A percentile compares a stretch with the other conserved stretches of the same genome.
These are phyloP conservation scores for Cenchrus americanus DNA, from an alignment of 176 grass and related monocot genomes.

Conservation along the genomic window DNA sequence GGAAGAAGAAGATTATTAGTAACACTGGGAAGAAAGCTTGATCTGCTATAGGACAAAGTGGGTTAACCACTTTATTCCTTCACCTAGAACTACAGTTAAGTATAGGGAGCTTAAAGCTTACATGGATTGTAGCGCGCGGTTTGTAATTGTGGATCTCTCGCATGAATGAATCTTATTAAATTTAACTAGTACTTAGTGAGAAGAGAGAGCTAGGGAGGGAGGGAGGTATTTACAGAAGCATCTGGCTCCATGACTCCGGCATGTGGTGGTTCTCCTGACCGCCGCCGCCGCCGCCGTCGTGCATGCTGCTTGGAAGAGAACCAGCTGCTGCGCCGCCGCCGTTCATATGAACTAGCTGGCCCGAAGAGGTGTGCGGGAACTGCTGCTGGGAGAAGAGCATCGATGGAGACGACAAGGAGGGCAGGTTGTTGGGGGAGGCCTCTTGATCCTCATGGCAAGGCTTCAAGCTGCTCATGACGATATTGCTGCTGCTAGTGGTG, in stretches of 20 bases:
- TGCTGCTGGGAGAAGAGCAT: slow-evolving; percentile 62
- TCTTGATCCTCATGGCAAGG: slow-evolving; percentile 57
- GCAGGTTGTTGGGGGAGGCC: slow-evolving; percentile 52
- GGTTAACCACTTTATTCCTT: slow-evolving; percentile 58
- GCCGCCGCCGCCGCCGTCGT: slow-evolving; percentile 18
- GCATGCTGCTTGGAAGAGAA: slow-evolving; percentile 37
- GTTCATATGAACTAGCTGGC: slow-evolving; percentile 36
- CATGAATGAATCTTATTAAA: slow-evolving; percentile 16
- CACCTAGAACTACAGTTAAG: slow-evolving; percentile 36
- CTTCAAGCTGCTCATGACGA: slow-evolving; percentile 61
- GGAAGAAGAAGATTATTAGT: slow-evolving; percentile 17
- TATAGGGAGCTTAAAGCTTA: slow-evolving; percentile 31
- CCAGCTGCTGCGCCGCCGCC: neutral
- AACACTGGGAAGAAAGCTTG: slow-evolving; percentile 34
- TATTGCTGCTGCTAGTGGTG: slow-evolving; percentile 38
- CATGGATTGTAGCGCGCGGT: slow-evolving; percentile 1
- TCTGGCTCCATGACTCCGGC: slow-evolving; percentile 89
- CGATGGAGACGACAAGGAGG: slow-evolving; percentile 67
- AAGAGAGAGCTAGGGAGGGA: slow-evolving; percentile 18
- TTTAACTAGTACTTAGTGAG: neutral
- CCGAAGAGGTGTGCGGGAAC: slow-evolving; percentile 44
- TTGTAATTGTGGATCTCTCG: slow-evolving; percentile 8
- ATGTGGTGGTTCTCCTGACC: slow-evolving; percentile 48
- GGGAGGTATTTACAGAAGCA: slow-evolving; percentile 68
- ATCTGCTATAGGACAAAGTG: slow-evolving; percentile 59